A percentile compares a stretch with the other conserved stretches of the same genome.
Conservation (phyloP, 2,329 filamentous ascomycete species). For the Paraconiothyrium sp. region DNA sequence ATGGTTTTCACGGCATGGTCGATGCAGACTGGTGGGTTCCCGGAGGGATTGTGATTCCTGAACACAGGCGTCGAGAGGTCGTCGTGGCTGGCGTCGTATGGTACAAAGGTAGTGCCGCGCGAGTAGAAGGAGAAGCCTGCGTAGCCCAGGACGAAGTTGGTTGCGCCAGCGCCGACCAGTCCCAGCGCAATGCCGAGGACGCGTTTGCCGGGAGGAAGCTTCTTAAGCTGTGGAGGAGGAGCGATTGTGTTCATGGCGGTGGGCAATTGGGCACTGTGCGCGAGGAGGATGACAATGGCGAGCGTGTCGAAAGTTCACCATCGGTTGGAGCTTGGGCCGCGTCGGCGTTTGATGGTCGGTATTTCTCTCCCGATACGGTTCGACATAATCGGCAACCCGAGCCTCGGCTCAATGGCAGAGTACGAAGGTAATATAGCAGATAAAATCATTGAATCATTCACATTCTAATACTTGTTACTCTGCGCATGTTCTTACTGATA, state of each 20-base stretch:
- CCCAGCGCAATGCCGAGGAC: constrained; percentile 44
- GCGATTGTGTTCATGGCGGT: constrained; percentile 48
- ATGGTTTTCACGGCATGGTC: constrained; percentile 50
- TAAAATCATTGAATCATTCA: background rate
- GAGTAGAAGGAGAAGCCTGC: constrained; percentile 46
- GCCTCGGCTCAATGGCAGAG: background rate
- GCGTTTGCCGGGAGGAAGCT: constrained; percentile 40
- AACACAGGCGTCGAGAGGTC: constrained; percentile 37
- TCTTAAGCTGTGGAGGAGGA: constrained; percentile 41
- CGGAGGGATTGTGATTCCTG: constrained; percentile 42
- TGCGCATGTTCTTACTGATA: constrained; percentile 13
- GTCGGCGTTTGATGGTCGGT: constrained; percentile 17
- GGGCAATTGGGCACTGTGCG: constrained; percentile 6
- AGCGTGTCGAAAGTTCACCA: background rate
- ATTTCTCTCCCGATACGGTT: constrained; percentile 22
- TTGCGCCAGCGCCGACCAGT: constrained; percentile 40
- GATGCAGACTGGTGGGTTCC: constrained; percentile 46
- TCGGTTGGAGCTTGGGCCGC: constrained; percentile 19
- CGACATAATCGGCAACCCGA: constrained; percentile 25
- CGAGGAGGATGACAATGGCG: background rate
- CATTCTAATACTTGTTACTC: background rate
- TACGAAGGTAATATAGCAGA: background rate
- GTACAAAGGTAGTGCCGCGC: constrained; percentile 48
- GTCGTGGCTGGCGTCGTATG: constrained; percentile 41
- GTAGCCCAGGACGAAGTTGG: constrained; percentile 46